Conservation (phyloP, 2,329 filamentous ascomycete genomes). For the Chaetomiaceae sp. region DNA sequence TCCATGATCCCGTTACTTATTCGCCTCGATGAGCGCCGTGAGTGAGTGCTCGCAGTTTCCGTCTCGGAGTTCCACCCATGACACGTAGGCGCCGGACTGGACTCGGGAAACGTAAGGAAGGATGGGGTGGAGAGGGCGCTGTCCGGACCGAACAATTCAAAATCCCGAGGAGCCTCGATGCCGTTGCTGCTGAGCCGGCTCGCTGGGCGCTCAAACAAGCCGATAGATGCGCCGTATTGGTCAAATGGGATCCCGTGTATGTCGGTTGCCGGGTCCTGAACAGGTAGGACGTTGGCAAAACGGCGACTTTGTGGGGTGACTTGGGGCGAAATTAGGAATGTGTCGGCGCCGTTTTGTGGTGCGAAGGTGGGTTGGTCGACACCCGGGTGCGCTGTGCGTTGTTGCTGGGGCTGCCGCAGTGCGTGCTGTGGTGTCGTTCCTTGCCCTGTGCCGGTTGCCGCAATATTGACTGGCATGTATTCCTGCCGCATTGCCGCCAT, state of each 20-base stretch:
- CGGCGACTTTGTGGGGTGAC: conserved; percentile 51
- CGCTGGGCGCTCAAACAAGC: conserved; percentile 45
- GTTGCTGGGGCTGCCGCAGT: conserved; percentile 87
- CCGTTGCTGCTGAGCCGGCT: conserved; percentile 38
- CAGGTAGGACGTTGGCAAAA: conserved; percentile 47
- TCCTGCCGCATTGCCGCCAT: conserved; percentile 40
- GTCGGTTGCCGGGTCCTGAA: conserved; percentile 29
- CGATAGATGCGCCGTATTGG: conserved; percentile 41
- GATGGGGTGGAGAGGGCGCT: conserved; percentile 47
- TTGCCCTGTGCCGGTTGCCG: conserved; percentile 54
- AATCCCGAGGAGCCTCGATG: conserved; percentile 43
- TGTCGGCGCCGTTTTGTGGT: conserved; percentile 41
- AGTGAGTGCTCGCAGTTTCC: conserved; percentile 38
- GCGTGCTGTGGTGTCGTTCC: conserved; percentile 66
- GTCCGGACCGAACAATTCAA: conserved; percentile 46
- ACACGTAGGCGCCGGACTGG: conserved; percentile 37
- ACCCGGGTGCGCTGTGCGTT: conserved; percentile 77
- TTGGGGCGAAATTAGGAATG: conserved; percentile 54
- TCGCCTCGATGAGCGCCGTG: conserved; percentile 42
- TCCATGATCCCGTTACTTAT: conserved; percentile 60
- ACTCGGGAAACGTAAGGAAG: conserved; percentile 47
- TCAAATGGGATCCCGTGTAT: conserved; percentile 44
- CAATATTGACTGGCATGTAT: conserved; percentile 49
- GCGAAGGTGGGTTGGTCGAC: conserved; percentile 34
- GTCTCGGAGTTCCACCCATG: conserved; percentile 50